Conservation (phyloP, 306 rosid species). For the Notholithocarpus densiflorus region DNA sequence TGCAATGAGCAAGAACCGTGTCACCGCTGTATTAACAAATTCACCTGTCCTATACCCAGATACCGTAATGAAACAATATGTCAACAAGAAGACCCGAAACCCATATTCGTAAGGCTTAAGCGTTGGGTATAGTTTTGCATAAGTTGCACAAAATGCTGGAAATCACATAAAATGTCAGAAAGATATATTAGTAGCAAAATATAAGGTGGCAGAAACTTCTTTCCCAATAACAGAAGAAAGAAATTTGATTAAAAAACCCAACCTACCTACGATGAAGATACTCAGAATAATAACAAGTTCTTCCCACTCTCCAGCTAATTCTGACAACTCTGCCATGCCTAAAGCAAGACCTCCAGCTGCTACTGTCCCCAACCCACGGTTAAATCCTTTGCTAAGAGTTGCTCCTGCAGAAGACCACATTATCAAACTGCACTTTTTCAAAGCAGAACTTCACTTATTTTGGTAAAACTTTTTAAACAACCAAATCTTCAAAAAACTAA, state of each 20-base stretch:
- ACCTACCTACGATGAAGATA: conserved; percentile 83
- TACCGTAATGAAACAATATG: conserved; percentile 80
- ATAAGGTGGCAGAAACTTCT: not conserved
- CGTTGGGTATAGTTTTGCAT: conserved; percentile 76
- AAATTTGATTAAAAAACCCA: conserved; percentile 10
- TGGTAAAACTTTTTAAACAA: too few species aligned
- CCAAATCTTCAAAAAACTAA: too few species aligned
- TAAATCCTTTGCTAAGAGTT: conserved; percentile 92
- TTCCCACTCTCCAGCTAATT: conserved; percentile 71
- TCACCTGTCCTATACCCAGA: conserved; percentile 87
- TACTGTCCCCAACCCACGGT: conserved; percentile 89
- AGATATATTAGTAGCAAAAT: not conserved
- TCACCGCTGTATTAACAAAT: conserved; percentile 57
- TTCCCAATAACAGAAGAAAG: conserved; percentile 7
- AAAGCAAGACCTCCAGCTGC: conserved; percentile 95
- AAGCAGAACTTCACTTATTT: too few species aligned
- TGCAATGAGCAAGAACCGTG: conserved; percentile 82
- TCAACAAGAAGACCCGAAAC: conserved; percentile 93
- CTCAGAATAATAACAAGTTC: conserved; percentile 54
- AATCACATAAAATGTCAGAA: conserved; percentile 27
- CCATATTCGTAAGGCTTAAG: conserved; percentile 96
- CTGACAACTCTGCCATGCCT: conserved; percentile 63
- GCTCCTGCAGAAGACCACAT: conserved; percentile 61
- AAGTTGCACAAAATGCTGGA: conserved; percentile 78
- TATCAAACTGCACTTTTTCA: not conserved